These are phyloP conservation scores for Russula olivacea DNA, from an alignment of 768 basidiomycete genomes.

Conservation along the genomic window DNA sequence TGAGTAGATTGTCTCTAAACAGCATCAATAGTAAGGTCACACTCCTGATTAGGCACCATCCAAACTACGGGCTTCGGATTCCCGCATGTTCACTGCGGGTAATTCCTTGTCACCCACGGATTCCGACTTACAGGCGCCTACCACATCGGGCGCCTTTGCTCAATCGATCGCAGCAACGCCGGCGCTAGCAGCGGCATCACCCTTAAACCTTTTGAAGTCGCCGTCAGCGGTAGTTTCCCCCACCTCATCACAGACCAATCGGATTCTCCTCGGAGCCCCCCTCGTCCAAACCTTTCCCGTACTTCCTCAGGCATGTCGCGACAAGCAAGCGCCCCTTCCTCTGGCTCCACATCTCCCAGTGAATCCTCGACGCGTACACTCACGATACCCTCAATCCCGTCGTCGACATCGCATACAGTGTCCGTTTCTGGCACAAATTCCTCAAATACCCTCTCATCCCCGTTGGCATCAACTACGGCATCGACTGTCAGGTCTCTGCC, in stretches of 20 bases:
- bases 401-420: constrained; percentile 3
- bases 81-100: constrained; percentile 9
- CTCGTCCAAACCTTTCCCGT: constrained; percentile 12
- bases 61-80: constrained; percentile 21
- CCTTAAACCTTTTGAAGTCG: constrained; percentile 20
- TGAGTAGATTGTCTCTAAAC: neutral
- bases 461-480: neutral
- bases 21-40: neutral
- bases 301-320: constrained; percentile 9
- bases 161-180: constrained; percentile 13
- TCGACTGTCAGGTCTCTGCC: constrained; percentile 2
- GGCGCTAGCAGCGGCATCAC: constrained; percentile 9
- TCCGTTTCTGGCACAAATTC: constrained; percentile 2
- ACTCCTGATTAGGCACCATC: constrained; percentile 2
- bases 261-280: constrained; percentile 3
- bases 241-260: constrained; percentile 1
- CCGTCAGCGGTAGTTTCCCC: constrained; percentile 11
- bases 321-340: neutral
- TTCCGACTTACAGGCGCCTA: constrained; percentile 10
- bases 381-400: constrained; percentile 1
- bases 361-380: constrained; percentile 20
- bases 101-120: neutral
- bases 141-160: neutral
- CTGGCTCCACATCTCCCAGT: constrained; percentile 19
- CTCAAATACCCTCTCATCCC: neutral